These are phyloP conservation scores for Apiotrichum sp. DNA, from an alignment of 1,284 basidiomycete genomes.

Conservation along the genomic window DNA sequence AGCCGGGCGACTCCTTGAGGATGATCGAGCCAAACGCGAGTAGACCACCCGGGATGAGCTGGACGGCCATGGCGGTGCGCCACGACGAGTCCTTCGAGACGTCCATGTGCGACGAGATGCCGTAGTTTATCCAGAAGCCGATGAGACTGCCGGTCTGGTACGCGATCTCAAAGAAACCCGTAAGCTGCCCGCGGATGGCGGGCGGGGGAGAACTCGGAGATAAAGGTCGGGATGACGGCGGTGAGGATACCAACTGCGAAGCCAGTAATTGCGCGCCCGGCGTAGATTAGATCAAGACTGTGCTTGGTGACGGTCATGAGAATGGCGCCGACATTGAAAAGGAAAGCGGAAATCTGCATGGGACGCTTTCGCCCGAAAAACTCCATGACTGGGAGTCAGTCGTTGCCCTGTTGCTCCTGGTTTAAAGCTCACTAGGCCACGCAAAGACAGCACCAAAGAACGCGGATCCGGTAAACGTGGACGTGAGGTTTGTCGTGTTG, in stretches of 20 bases:
- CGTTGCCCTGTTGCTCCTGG: not conserved
- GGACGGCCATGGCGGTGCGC: slow-evolving; percentile 53
- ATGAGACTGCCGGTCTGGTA: slow-evolving; percentile 41
- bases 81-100: slow-evolving; percentile 38
- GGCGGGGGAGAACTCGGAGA: slow-evolving; percentile 43
- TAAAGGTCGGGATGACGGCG: slow-evolving; percentile 36
- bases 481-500: slow-evolving; percentile 44
- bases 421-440: slow-evolving; percentile 1
- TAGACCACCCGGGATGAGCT: slow-evolving; percentile 52
- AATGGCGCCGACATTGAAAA: slow-evolving; percentile 41
- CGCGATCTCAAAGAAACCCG: slow-evolving; percentile 52
- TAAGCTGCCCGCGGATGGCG: slow-evolving; percentile 46
- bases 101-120: slow-evolving; percentile 48
- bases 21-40: slow-evolving; percentile 49
- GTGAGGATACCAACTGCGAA: slow-evolving; percentile 37
- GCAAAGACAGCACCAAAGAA: slow-evolving; percentile 32
- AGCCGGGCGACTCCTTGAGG: slow-evolving; percentile 53
- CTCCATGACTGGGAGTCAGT: slow-evolving; percentile 21
- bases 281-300: slow-evolving; percentile 35
- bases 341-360: slow-evolving; percentile 26
- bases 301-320: slow-evolving; percentile 36
- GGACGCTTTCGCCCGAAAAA: slow-evolving; percentile 27
- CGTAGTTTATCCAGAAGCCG: slow-evolving; percentile 52
- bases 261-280: slow-evolving; percentile 36
- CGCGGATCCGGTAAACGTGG: slow-evolving; percentile 44